Conservation (phyloP, 495 filamentous ascomycete genomes). For the Pyrenula aspistea region DNA sequence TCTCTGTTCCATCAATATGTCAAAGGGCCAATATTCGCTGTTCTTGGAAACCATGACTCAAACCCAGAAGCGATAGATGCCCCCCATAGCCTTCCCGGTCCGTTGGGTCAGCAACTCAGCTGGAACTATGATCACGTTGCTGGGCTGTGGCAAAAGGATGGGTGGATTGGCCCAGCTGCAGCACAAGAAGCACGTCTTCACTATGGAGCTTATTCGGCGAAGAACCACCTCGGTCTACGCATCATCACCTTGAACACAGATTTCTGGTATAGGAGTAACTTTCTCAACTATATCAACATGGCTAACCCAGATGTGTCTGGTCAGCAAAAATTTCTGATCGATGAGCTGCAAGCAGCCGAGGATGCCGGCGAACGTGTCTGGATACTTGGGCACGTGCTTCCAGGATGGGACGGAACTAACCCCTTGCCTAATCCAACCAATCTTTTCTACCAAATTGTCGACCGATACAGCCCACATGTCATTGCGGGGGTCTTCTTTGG, state of each 20-base stretch:
- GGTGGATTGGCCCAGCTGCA: slow-evolving; percentile 31
- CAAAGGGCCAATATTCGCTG: slow-evolving; percentile 40
- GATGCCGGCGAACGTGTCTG: slow-evolving; percentile 38
- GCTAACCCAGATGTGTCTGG: slow-evolving; percentile 37
- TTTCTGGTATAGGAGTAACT: slow-evolving; percentile 37
- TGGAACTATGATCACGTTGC: slow-evolving; percentile 45
- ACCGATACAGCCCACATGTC: slow-evolving; percentile 41
- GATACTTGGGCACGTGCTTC: slow-evolving; percentile 41
- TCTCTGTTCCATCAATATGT: slow-evolving; percentile 43
- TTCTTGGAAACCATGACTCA: slow-evolving; percentile 44
- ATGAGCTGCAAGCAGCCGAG: slow-evolving; percentile 40
- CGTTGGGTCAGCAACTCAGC: slow-evolving; percentile 39
- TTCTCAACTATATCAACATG: slow-evolving; percentile 32
- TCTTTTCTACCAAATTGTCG: slow-evolving; percentile 44
- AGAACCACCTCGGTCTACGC: slow-evolving; percentile 32
- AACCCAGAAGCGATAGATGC: slow-evolving; percentile 37
- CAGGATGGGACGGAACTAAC: slow-evolving; percentile 39
- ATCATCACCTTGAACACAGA: slow-evolving; percentile 43
- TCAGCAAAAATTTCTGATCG: slow-evolving; percentile 35
- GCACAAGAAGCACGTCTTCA: slow-evolving; percentile 31
- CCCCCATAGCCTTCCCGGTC: slow-evolving; percentile 36
- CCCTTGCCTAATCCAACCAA: slow-evolving; percentile 37
- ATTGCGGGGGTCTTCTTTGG: slow-evolving; percentile 45
- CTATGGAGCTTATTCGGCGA: slow-evolving; percentile 39
- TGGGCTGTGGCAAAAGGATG: slow-evolving; percentile 36